Evolutionary conservation across 768 basidiomycete genomes (phyloP).

Genomic region (Tulasnella calospora): DNA sequence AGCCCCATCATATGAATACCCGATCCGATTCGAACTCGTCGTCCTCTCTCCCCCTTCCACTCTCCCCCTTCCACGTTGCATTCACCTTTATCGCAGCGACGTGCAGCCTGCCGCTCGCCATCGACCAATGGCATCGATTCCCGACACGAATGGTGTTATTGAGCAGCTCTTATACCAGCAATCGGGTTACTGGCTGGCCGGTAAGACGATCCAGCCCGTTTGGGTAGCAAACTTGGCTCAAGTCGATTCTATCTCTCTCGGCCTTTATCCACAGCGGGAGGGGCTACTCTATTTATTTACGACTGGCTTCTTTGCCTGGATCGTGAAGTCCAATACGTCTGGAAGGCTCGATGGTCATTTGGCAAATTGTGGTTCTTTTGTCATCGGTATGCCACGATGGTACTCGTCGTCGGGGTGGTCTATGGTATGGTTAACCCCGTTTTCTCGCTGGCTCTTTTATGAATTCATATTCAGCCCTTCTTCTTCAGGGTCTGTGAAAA

Average conservation of each 20-base stretch:
- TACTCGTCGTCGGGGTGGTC: neutral
- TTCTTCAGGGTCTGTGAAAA: neutral
- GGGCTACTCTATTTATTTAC: neutral
- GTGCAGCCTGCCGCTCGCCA: neutral
- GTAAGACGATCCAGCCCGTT: neutral
- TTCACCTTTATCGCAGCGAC: neutral
- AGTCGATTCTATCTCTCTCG: neutral
- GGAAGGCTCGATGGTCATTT: conserved; percentile 6
- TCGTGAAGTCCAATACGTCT: neutral
- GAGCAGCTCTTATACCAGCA: neutral
- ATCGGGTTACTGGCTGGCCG: neutral
- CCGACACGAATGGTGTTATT: neutral
- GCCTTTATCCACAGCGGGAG: neutral
- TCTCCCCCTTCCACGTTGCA: neutral
- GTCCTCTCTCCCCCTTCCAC: neutral
- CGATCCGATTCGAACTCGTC: neutral
- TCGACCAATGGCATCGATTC: neutral
- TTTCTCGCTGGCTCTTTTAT: neutral
- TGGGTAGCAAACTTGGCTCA: neutral
- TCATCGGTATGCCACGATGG: conserved; percentile 10
- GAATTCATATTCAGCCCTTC: neutral
- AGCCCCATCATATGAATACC: neutral
- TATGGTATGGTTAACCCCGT: neutral
- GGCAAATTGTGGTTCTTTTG: neutral
- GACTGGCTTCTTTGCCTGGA: neutral